These are phyloP conservation scores for Xylaria sp. DNA, from an alignment of 2,329 filamentous ascomycete species.

Conservation along the genomic window DNA sequence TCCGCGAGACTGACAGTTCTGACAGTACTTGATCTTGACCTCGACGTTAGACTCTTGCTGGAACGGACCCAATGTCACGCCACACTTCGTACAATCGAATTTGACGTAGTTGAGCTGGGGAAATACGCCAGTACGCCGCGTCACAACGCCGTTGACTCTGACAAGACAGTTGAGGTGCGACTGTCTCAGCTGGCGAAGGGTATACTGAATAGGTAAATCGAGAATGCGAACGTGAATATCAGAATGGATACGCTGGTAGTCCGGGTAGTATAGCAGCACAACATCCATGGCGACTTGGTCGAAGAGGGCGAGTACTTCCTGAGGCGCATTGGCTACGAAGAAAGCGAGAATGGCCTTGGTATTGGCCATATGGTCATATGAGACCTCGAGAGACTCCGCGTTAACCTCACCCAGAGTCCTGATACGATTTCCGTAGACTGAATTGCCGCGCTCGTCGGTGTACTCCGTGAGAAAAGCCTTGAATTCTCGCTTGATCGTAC, in stretches of 20 bases:
- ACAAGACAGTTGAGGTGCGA: conserved; percentile 94
- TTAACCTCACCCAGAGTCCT: conserved; percentile 95
- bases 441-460: conserved; percentile 80
- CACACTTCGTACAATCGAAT: conserved; percentile 93
- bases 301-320: conserved; percentile 93
- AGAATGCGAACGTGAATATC: conserved; percentile 98
- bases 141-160: conserved; percentile 91
- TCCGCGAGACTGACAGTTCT: conserved; percentile 90
- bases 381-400: conserved; percentile 91
- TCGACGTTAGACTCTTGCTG: conserved; percentile 96
- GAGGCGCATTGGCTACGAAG: conserved; percentile 90
- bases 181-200: conserved; percentile 88
- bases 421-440: conserved; percentile 92
- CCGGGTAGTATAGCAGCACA: conserved; percentile 89
- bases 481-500: conserved; percentile 93
- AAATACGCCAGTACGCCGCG: conserved; percentile 88
- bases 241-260: conserved; percentile 95
- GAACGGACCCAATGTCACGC: conserved; percentile 86
- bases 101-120: conserved; percentile 98
- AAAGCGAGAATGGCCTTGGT: conserved; percentile 93
- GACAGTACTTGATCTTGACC: conserved; percentile 93
- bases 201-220: conserved; percentile 90
- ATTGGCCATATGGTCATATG: conserved; percentile 83
- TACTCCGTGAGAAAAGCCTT: conserved; percentile 96
- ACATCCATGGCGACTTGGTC: conserved; percentile 97